These are phyloP conservation scores for Pseudozyma pruni DNA, from an alignment of 1,284 basidiomycete genomes.

Conservation along the genomic window DNA sequence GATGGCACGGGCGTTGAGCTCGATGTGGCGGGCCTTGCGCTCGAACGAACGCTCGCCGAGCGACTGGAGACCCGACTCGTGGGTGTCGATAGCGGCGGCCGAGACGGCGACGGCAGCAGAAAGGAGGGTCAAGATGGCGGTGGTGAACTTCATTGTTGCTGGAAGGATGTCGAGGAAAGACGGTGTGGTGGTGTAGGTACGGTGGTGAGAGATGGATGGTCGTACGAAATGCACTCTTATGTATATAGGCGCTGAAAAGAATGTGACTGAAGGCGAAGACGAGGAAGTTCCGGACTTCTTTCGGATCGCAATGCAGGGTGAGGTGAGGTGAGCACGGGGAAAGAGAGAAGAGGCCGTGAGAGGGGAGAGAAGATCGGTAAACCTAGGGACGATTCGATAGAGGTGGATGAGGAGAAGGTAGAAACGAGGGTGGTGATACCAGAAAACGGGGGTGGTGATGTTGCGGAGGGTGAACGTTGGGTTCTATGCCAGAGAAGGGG, in stretches of 20 bases:
- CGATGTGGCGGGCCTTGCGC: slow-evolving; percentile 54
- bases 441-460: slow-evolving; percentile 11
- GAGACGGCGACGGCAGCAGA: slow-evolving; percentile 38
- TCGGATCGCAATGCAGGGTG: neutral
- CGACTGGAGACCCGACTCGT: slow-evolving; percentile 44
- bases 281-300: slow-evolving; percentile 25
- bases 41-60: slow-evolving; percentile 52
- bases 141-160: slow-evolving; percentile 54
- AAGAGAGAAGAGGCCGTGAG: neutral
- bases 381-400: too few relatives aligned
- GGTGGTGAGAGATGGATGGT: neutral
- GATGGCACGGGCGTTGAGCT: slow-evolving; percentile 14
- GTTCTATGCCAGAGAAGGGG: too few relatives aligned
- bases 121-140: slow-evolving; percentile 30
- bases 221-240: neutral
- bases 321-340: neutral
- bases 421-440: slow-evolving; percentile 5
- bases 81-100: slow-evolving; percentile 27
- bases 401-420: neutral
- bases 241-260: slow-evolving; percentile 1
- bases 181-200: slow-evolving; percentile 2
- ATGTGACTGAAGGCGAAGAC: slow-evolving; percentile 1
- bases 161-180: neutral
- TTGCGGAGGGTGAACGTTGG: slow-evolving; percentile 4
- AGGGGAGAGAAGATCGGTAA: slow-evolving; percentile 1